Evolutionary conservation across 805 yeast genomes (phyloP).

Genomic region (Kazachstania viticola): DNA sequence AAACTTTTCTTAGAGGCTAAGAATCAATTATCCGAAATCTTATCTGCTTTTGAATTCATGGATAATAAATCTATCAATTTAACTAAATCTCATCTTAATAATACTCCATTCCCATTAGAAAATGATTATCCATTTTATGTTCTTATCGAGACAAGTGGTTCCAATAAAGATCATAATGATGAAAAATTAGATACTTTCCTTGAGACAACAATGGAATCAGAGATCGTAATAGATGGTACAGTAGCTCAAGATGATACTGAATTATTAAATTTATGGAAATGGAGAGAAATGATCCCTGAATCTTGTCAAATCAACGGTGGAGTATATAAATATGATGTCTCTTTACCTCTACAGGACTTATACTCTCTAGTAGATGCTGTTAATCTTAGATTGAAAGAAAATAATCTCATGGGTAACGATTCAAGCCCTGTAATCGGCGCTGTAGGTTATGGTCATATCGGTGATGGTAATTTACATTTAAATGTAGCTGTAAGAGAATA

Average conservation of each 20-base stretch:
- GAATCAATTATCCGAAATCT: conserved; percentile 66
- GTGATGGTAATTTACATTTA: conserved; percentile 93
- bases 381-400: conserved; percentile 44
- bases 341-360: conserved; percentile 72
- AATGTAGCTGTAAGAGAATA: conserved; percentile 86
- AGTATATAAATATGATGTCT: conserved; percentile 93
- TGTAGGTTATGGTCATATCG: conserved; percentile 96
- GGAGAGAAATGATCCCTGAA: conserved; percentile 94
- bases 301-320: conserved; percentile 81
- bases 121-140: conserved; percentile 80
- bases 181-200: conserved; percentile 77
- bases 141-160: conserved; percentile 91
- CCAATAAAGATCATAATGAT: conserved; percentile 86
- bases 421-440: conserved; percentile 66
- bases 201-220: conserved; percentile 77
- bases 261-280: conserved; percentile 71
- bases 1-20: conserved; percentile 70
- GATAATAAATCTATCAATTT: conserved; percentile 58
- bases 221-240: conserved; percentile 80
- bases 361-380: conserved; percentile 75
- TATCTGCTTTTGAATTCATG: conserved; percentile 93
- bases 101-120: conserved; percentile 61
- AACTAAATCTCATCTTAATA: conserved; percentile 48
- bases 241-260: conserved; percentile 94
- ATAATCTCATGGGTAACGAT: conserved; percentile 38